Evolutionary conservation across 768 basidiomycete species (phyloP).

Genomic region (Tulasnella calospora): DNA sequence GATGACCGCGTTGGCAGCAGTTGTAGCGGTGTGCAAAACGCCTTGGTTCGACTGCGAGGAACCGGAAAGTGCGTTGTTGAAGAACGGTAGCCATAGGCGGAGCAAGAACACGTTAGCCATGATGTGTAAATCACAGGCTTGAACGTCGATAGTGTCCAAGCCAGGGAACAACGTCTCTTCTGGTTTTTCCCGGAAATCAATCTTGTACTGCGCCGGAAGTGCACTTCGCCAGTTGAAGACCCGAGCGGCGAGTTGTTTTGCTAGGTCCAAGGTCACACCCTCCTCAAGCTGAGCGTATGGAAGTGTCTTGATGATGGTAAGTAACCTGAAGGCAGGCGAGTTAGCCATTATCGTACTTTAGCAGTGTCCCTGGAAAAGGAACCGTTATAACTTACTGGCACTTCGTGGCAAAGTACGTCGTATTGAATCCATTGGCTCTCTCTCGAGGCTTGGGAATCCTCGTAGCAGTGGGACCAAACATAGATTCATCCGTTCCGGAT

Average conservation of each 20-base stretch:
- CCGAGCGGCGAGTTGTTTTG: constrained; percentile 52
- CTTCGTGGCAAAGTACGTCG: constrained; percentile 52
- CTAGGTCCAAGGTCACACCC: constrained; percentile 55
- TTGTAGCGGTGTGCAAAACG: constrained; percentile 46
- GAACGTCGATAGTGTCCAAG: constrained; percentile 41
- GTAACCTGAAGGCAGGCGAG: constrained; percentile 28
- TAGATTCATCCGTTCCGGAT: constrained; percentile 50
- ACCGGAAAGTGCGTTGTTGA: constrained; percentile 37
- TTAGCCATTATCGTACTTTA: background rate
- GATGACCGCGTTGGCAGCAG: constrained; percentile 62
- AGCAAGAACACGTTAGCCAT: constrained; percentile 57
- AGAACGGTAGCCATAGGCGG: constrained; percentile 62
- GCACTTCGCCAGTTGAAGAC: constrained; percentile 49
- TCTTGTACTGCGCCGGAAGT: constrained; percentile 49
- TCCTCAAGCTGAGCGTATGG: background rate
- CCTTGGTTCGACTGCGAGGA: background rate
- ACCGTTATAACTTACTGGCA: constrained; percentile 49
- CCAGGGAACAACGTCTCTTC: constrained; percentile 29
- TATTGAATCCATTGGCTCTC: constrained; percentile 30
- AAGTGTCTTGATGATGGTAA: constrained; percentile 52
- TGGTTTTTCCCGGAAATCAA: constrained; percentile 39
- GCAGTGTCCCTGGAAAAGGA: background rate
- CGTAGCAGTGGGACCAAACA: constrained; percentile 47
- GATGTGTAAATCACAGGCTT: constrained; percentile 58
- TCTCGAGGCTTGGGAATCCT: constrained; percentile 41